Conservation (phyloP, 257 asterid species). For the Echium plantagineum region DNA sequence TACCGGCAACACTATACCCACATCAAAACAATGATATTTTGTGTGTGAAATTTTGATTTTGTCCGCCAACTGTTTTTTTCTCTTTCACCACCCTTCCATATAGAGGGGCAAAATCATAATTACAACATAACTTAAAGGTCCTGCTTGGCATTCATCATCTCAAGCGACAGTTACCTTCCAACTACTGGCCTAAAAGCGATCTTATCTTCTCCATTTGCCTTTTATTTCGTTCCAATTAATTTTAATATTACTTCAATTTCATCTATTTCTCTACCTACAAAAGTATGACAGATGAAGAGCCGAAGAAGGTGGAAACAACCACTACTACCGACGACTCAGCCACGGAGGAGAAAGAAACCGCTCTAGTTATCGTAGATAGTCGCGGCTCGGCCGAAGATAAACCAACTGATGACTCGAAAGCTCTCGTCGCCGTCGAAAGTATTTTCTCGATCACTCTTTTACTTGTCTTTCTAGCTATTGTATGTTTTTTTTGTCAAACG, state of each 20-base stretch:
- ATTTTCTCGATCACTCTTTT: neutral
- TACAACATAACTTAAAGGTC: too few species aligned
- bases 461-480: too few species aligned
- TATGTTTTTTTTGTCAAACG: too few species aligned
- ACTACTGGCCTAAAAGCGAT: neutral
- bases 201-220: neutral
- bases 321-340: slow-evolving; percentile 2
- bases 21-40: too few species aligned
- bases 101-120: too few species aligned
- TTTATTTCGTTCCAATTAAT: neutral
- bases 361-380: slow-evolving; percentile 18
- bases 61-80: too few species aligned
- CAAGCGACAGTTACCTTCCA: slow-evolving; percentile 4
- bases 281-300: slow-evolving; percentile 16
- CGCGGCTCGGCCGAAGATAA: slow-evolving; percentile 26
- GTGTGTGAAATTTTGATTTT: too few species aligned
- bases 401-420: slow-evolving; percentile 48
- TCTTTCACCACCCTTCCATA: too few species aligned
- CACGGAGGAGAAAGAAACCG: slow-evolving; percentile 65
- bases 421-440: slow-evolving; percentile 58
- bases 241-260: neutral
- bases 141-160: neutral
- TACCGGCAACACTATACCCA: too few species aligned
- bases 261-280: neutral
- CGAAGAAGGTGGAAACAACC: slow-evolving; percentile 17